Evolutionary conservation across 768 basidiomycete genomes (phyloP).

Genomic region (Filobasidium wieringae): DNA sequence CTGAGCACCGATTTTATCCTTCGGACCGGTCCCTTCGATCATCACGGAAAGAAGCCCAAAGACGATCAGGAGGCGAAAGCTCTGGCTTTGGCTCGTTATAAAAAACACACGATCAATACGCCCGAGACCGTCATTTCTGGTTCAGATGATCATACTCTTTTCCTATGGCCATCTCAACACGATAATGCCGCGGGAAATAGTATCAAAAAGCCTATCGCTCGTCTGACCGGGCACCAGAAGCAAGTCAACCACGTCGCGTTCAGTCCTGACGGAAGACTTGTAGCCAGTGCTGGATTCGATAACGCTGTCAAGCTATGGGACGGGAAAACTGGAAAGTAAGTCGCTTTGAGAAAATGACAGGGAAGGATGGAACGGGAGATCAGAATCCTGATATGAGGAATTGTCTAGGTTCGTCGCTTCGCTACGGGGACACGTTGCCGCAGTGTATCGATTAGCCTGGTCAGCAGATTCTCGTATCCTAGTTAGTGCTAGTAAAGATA

Average conservation of each 20-base stretch:
- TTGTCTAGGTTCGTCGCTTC: slow-evolving; percentile 67
- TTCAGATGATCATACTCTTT: slow-evolving; percentile 95
- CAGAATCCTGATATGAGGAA: not conserved
- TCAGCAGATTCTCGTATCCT: slow-evolving; percentile 84
- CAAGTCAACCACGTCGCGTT: slow-evolving; percentile 90
- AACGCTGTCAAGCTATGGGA: slow-evolving; percentile 88
- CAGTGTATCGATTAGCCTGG: slow-evolving; percentile 91
- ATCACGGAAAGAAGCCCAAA: slow-evolving; percentile 62
- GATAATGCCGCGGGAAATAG: slow-evolving; percentile 38
- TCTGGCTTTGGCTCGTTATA: slow-evolving; percentile 66
- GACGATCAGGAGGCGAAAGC: slow-evolving; percentile 75
- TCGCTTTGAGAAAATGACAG: too few relatives aligned
- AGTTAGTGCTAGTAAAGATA: slow-evolving; percentile 90
- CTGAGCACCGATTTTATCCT: slow-evolving; percentile 90
- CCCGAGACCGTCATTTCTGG: slow-evolving; percentile 87
- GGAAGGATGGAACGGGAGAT: too few relatives aligned
- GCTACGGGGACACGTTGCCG: slow-evolving; percentile 80
- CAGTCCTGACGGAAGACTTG: slow-evolving; percentile 83
- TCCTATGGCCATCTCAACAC: slow-evolving; percentile 78
- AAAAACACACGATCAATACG: slow-evolving; percentile 46
- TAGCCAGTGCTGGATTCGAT: slow-evolving; percentile 84
- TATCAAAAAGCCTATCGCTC: slow-evolving; percentile 55
- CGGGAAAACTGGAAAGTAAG: slow-evolving; percentile 46
- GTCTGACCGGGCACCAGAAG: slow-evolving; percentile 87
- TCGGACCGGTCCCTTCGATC: slow-evolving; percentile 89